Base-by-base conservation (phyloP, 352 stramenopile genomes). In the Globisporangium canariense region DNA sequence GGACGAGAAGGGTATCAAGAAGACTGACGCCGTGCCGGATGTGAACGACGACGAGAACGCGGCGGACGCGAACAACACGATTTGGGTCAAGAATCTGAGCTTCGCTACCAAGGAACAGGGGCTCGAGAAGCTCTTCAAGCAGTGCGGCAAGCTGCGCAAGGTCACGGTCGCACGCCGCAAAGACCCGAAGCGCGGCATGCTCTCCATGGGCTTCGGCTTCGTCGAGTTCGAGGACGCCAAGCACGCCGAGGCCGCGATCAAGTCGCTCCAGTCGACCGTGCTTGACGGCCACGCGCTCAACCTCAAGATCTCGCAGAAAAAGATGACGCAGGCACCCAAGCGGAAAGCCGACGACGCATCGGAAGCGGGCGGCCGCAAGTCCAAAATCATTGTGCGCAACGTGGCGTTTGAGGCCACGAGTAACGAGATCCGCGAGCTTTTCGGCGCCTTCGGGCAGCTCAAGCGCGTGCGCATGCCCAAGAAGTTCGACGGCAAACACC, bases 41-140 rank as follows among this genome's bases (percentile, higher is more conserved):
- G 70, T 85, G 34, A 80, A 88, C 32, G 81, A 95, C 58, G 84
- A 86, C 54, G 83, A 91, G 62, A 73, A 89, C 36, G 80, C 73
- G 59, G 70, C 75, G 28, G 85, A 93, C 50, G 75, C 78, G 22
- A 81, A 78, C 61, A 88, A 91, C 70, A 98, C 88, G 49, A 77
- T 99, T 52, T 99, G 97, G 64, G 92, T 99, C 18, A 99, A 99
- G 79, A 99, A 99, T 73, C 79, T 99, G n/a, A 99, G 97, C 71
- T 99, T 99, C 71, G 69, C 70, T 7, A 99, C 98, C 22, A 95
- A 84, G 10, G 96, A 99, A 68, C 71, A 86, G 46, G 62, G 68
- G 6, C 76, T 99, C 14, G 71, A 90, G 62, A 82, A 83, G 49
- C 72, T 94, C 55, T 91, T 86, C 63, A 63, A 73, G 72, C 80